Evolutionary conservation across 805 yeast species (phyloP).

Genomic region (Suhomyces tanzawaensis): DNA sequence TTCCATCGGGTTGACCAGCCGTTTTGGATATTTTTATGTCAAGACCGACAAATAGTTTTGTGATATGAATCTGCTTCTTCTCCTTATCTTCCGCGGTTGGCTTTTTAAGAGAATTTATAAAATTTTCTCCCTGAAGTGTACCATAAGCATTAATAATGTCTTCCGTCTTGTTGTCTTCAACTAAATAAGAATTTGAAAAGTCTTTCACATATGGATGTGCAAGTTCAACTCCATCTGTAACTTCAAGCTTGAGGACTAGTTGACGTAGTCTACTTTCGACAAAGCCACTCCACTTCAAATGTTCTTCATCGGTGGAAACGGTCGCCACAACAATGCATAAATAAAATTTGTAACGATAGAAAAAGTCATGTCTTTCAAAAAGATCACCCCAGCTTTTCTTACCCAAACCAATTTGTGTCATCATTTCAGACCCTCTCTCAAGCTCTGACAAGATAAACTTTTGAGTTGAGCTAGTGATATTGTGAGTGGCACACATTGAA

Average conservation of each 20-base stretch:
- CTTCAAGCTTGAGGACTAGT: constrained; percentile 80
- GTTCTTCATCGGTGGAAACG: constrained; percentile 71
- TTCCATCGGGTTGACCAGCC: constrained; percentile 41
- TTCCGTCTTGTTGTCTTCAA: constrained; percentile 38
- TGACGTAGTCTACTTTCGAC: constrained; percentile 85
- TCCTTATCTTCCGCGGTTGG: constrained; percentile 21
- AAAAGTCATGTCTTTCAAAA: constrained; percentile 77
- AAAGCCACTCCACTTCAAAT: constrained; percentile 87
- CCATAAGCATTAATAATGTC: constrained; percentile 64
- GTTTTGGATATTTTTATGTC: constrained; percentile 43
- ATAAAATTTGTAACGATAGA: constrained; percentile 81
- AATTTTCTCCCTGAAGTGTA: constrained; percentile 51
- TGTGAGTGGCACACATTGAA: constrained; percentile 98
- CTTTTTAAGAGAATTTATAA: constrained; percentile 18
- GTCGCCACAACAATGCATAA: constrained; percentile 80
- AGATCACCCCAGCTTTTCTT: constrained; percentile 71
- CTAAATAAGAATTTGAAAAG: constrained; percentile 51
- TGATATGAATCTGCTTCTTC: constrained; percentile 48
- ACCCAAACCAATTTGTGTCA: constrained; percentile 65
- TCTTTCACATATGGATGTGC: constrained; percentile 92
- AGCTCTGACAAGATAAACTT: constrained; percentile 78
- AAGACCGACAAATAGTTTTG: constrained; percentile 80
- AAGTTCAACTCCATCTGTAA: constrained; percentile 65
- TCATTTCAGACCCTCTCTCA: constrained; percentile 67
- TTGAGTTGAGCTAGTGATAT: constrained; percentile 86